Base-by-base conservation (phyloP, 257 asterid species). In the Solanum acaule region DNA sequence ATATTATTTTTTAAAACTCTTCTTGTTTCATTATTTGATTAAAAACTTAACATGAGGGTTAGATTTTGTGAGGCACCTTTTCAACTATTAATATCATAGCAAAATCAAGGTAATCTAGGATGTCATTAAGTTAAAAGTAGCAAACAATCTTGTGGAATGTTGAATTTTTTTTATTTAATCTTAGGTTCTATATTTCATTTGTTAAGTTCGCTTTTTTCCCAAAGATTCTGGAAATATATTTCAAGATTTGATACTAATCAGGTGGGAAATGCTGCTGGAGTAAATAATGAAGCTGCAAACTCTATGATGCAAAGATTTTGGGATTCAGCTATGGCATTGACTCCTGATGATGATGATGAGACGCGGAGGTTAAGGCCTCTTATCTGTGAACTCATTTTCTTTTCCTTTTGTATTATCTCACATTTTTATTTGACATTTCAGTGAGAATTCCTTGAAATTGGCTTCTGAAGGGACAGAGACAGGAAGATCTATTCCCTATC, bases 271-370 rank as follows among this genome's bases (percentile, higher is more conserved):
- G 93, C 94, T 85, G 99, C 92, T 84, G 22, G 96, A 87, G 92
- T 89, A 29, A 92, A 85, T 72, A 91, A 90, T 59, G 99, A 97
- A 92, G 91, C 98, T 85, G 91, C 99, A 85, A 95, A 89, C 89
- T 88, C 91, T 79, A 91, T 96, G 99, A 93, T 97, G 95, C 99
- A 96, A 90, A 97, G 89, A 38, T 96, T 97, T 88, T 97, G 99
- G 99, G 99, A 97, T 92, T 95, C 98, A 61, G 99, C 99, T 13
- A 95, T 97, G 94, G 97, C 96, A 35, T 91, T 94, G 88, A 87
- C 91, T 88, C 98, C 95, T 13, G 96, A 96, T 10, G 98, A 97
- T 11, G 98, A 96, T 33, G 99, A 97, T 18, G 99, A 97, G 63
- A 93, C 93, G 11, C 91, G 87, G 42, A 97, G 99, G 99, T 96